A percentile compares a stretch with the other conserved stretches of the same genome.
phyloP scores from a whole-genome alignment of 129 eudicot species.

The Pulicaria dysenterica region DNA sequence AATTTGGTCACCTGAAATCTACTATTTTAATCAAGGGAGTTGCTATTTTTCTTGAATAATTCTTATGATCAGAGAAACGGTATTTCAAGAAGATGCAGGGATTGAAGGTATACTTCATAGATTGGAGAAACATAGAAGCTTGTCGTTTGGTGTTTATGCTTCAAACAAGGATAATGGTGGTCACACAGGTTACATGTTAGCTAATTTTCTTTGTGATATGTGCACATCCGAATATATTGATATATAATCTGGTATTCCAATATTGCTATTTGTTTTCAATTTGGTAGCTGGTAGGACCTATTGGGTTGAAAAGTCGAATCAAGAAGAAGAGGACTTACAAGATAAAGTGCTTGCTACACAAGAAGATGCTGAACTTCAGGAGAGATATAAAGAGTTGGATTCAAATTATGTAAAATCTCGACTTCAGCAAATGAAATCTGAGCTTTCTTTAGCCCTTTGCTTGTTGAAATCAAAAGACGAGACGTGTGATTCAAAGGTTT shows the following conservation, averaged over 20 bases:
- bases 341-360: constrained; percentile 22
- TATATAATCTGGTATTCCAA: not conserved
- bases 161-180: constrained; percentile 29
- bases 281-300: constrained; percentile 61
- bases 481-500: constrained; percentile 18
- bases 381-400: not conserved
- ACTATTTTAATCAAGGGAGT: not conserved
- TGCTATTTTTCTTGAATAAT: not conserved
- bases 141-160: constrained; percentile 41
- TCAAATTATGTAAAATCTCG: constrained; percentile 44
- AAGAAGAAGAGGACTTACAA: constrained; percentile 16
- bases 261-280: constrained; percentile 13
- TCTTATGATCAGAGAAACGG: constrained; percentile 46
- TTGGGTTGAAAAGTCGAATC: constrained; percentile 18
- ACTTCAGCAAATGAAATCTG: constrained; percentile 61
- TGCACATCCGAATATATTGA: not conserved
- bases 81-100: constrained; percentile 50
- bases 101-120: constrained; percentile 71
- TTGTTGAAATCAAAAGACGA: constrained; percentile 51
- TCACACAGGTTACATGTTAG: constrained; percentile 20
- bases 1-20: too few relatives aligned
- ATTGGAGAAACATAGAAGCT: constrained; percentile 62
- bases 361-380: constrained; percentile 20
- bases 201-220: constrained; percentile 8
- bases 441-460: constrained; percentile 64